Conservation (phyloP, 2,329 filamentous ascomycete genomes). For the Hypoxylon sp. region DNA sequence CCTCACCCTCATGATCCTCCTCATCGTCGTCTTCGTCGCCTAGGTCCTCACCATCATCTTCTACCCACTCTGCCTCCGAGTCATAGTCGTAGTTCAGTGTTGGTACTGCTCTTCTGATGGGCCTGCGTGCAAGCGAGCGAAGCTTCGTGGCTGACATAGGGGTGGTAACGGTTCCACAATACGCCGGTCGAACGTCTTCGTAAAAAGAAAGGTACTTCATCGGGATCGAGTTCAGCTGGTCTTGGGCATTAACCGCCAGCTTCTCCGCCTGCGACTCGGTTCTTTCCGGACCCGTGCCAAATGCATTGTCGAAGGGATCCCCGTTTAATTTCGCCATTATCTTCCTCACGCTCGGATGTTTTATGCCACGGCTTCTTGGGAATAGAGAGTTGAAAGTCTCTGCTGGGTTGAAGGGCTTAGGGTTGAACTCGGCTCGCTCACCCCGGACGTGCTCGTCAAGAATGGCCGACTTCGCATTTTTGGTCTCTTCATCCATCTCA, state of each 20-base stretch:
- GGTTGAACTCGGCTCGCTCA: slow-evolving; percentile 55
- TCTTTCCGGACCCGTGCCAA: slow-evolving; percentile 42
- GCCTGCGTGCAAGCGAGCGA: slow-evolving; percentile 60
- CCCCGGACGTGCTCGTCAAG: slow-evolving; percentile 63
- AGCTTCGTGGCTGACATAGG: slow-evolving; percentile 61
- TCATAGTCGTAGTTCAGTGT: slow-evolving; percentile 84
- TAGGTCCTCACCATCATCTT: slow-evolving; percentile 68
- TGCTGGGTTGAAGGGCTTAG: slow-evolving; percentile 54
- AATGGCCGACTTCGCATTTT: slow-evolving; percentile 58
- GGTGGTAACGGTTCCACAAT: slow-evolving; percentile 76
- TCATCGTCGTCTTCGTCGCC: slow-evolving; percentile 73
- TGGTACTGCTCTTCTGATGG: slow-evolving; percentile 62
- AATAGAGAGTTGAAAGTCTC: slow-evolving; percentile 57
- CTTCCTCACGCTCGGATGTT: slow-evolving; percentile 64
- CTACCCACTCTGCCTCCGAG: slow-evolving; percentile 84
- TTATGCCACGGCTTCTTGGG: slow-evolving; percentile 55
- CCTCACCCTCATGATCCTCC: slow-evolving; percentile 73
- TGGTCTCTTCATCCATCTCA: slow-evolving; percentile 65
- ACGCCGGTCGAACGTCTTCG: slow-evolving; percentile 73
- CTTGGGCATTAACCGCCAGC: slow-evolving; percentile 47
- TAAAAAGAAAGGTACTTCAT: slow-evolving; percentile 70
- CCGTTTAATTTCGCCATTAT: slow-evolving; percentile 66
- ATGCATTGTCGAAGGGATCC: slow-evolving; percentile 43
- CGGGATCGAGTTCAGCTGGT: slow-evolving; percentile 57
- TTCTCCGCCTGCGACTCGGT: slow-evolving; percentile 53